Evolutionary conservation across 2,329 filamentous ascomycete genomes (phyloP).

Genomic region (Botrytis paeoniae): DNA sequence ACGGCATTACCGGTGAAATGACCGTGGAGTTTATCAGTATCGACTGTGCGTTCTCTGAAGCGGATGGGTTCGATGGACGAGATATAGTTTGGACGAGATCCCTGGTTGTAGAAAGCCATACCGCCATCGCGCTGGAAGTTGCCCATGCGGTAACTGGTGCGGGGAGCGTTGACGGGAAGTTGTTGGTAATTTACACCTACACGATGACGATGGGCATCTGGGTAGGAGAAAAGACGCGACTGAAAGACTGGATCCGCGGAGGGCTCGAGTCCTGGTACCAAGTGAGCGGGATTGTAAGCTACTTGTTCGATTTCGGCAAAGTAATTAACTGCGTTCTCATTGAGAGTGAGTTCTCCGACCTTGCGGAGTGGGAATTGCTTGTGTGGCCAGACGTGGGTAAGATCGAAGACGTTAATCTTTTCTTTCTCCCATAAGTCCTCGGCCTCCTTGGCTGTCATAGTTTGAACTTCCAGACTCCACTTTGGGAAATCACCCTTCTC

Average conservation of each 20-base stretch:
- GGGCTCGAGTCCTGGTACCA: slow-evolving; percentile 63
- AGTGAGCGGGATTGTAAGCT: slow-evolving; percentile 63
- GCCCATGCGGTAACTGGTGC: slow-evolving; percentile 23
- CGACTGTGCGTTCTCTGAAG: slow-evolving; percentile 40
- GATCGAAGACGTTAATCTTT: slow-evolving; percentile 51
- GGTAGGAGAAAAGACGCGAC: slow-evolving; percentile 66
- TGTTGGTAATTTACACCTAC: slow-evolving; percentile 58
- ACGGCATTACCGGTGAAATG: slow-evolving; percentile 48
- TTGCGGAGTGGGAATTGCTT: slow-evolving; percentile 46
- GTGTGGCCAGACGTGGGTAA: slow-evolving; percentile 54
- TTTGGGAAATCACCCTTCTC: slow-evolving; percentile 50
- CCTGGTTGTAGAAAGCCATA: slow-evolving; percentile 46
- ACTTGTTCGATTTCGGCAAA: slow-evolving; percentile 66
- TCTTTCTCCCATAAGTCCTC: slow-evolving; percentile 42
- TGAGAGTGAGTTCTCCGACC: slow-evolving; percentile 48
- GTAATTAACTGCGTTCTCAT: slow-evolving; percentile 53
- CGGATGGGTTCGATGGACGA: slow-evolving; percentile 35
- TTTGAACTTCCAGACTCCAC: slow-evolving; percentile 55
- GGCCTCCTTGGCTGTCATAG: slow-evolving; percentile 50
- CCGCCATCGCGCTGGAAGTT: slow-evolving; percentile 42
- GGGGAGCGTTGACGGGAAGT: slow-evolving; percentile 44
- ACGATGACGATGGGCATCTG: slow-evolving; percentile 58
- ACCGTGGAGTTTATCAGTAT: slow-evolving; percentile 45
- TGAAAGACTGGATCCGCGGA: slow-evolving; percentile 68
- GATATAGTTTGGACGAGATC: slow-evolving; percentile 46